Evolutionary conservation across 2,329 filamentous ascomycete species (phyloP), one percentile per base, ranked within the genome.

Genomic region (Exophiala calicioides): DNA sequence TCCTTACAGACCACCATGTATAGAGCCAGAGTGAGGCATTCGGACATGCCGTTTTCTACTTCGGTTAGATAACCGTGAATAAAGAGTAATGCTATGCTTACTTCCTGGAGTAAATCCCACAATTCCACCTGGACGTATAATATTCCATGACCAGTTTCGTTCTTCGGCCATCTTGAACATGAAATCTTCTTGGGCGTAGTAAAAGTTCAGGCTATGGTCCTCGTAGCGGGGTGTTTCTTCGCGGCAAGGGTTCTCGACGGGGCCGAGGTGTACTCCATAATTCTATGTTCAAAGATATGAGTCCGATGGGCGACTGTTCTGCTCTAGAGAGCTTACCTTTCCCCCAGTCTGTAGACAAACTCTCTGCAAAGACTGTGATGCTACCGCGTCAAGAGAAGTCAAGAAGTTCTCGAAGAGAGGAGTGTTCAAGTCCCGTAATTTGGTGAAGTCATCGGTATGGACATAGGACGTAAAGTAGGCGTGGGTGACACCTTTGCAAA

Each of bases 381-480:
- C 59, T 3, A 58, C 56, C 3, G 38, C 30, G 31, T 55, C 55
- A 3, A 67, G 38, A 1, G 61, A 50, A 16, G 53, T 53, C 7
- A 67, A 31, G 30, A 67, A 67, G 33, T 66, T 68, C 24, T 55
- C 42, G 39, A 67, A 67, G 4, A 66, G 51, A 0, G 60, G 54
- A 5, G 53, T 43, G 18, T 67, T 67, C 5, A 46, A 45, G 1
- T 52, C 47, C 5, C 51, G 55, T 1, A 67, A 48, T 10, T 55
- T 23, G 4, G 8, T 45, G 41, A 65, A 63, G 32, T 63, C 57
- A 33, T 65, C 60, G n/a, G 35, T 50, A 32, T 67, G 64, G 3
- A 64, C 57, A 33, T 66, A 67, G 0, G 64, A 64, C 2, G 61
- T 54, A 46, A 65, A 68, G 50, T 57, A 68, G 3, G 62, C 60